phyloP scores from a whole-genome alignment of 257 asterid genomes.

The Ocimum tenuiflorum region DNA sequence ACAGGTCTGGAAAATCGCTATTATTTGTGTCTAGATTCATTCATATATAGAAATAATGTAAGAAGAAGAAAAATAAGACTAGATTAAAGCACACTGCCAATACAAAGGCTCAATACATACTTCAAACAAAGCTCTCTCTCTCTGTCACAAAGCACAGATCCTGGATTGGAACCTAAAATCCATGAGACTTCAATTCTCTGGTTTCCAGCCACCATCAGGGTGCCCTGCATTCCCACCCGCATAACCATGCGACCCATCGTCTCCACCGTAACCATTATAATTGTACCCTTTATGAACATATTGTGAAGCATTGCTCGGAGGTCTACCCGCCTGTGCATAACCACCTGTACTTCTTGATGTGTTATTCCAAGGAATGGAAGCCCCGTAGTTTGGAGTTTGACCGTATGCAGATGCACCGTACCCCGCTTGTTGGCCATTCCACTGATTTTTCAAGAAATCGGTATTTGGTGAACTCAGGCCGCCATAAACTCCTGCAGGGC shows the following conservation, averaged over 20 bases:
- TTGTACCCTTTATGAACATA: slow-evolving; percentile 18
- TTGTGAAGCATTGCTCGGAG: slow-evolving; percentile 14
- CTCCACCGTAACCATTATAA: slow-evolving; percentile 18
- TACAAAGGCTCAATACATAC: slow-evolving; percentile 18
- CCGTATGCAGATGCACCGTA: slow-evolving; percentile 19
- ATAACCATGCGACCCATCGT: slow-evolving; percentile 1
- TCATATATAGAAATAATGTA: slow-evolving; percentile 4
- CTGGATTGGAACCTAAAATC: neutral
- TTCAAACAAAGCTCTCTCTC: slow-evolving; percentile 2
- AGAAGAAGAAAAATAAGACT: neutral
- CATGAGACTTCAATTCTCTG: slow-evolving; percentile 18
- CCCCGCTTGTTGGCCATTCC: slow-evolving; percentile 18
- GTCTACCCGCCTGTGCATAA: slow-evolving; percentile 12
- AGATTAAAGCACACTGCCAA: slow-evolving; percentile 10
- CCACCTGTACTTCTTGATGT: slow-evolving; percentile 16
- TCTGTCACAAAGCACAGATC: neutral
- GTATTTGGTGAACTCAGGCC: slow-evolving; percentile 12
- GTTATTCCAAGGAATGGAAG: slow-evolving; percentile 18
- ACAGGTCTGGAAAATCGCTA: slow-evolving; percentile 16
- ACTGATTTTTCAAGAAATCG: slow-evolving; percentile 19
- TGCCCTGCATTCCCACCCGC: slow-evolving; percentile 16
- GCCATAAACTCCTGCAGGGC: slow-evolving; percentile 21
- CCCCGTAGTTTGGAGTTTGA: slow-evolving; percentile 16
- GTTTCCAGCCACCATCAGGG: slow-evolving; percentile 21
- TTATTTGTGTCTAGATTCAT: slow-evolving; percentile 13